Conservation (phyloP, 164 flowering plant genomes). For the Magnolia officinalis region DNA sequence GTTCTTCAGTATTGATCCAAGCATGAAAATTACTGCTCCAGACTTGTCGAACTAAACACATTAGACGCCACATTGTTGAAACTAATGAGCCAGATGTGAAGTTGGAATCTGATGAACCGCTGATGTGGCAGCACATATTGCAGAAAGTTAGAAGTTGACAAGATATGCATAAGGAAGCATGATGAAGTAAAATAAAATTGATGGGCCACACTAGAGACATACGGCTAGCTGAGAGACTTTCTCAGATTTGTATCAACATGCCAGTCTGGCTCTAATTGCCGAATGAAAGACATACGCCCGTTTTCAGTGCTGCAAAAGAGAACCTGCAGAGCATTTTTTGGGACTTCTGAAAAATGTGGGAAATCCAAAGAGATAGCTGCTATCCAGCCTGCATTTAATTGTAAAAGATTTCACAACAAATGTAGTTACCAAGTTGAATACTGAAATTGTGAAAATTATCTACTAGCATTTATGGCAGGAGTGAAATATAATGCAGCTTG, state of each 20-base stretch:
- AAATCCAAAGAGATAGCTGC: background rate
- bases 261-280: slow-evolving; percentile 38
- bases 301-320: slow-evolving; percentile 32
- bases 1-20: background rate
- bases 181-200: background rate
- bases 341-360: background rate
- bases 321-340: slow-evolving; percentile 17
- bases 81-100: slow-evolving; percentile 19
- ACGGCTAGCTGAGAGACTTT: slow-evolving; percentile 29
- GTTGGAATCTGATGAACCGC: slow-evolving; percentile 31
- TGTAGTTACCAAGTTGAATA: background rate
- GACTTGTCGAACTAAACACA: slow-evolving; percentile 19
- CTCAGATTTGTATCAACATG: slow-evolving; percentile 33
- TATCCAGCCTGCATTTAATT: background rate
- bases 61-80: slow-evolving; percentile 12
- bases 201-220: slow-evolving; percentile 4
- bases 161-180: background rate
- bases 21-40: slow-evolving; percentile 17
- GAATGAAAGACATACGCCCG: slow-evolving; percentile 31
- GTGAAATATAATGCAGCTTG: background rate
- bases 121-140: slow-evolving; percentile 1
- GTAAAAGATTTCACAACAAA: background rate
- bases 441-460: background rate
- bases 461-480: background rate
- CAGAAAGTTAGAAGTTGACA: background rate